phyloP scores from a whole-genome alignment of 1,284 basidiomycete genomes.

The Cystobasidium slooffiae region DNA sequence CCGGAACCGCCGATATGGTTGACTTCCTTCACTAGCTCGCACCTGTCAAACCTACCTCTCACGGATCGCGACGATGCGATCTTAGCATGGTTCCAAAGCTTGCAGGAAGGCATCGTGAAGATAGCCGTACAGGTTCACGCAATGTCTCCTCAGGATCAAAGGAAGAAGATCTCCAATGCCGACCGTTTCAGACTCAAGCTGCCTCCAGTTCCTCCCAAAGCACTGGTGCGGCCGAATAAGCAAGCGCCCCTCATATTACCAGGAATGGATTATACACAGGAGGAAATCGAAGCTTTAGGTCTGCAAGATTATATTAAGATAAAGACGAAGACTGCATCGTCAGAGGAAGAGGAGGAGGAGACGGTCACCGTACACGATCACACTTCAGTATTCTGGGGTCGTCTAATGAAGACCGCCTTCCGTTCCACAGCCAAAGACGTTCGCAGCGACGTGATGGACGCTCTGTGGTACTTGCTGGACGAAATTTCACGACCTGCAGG shows the following conservation, averaged over 20 bases:
- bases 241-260: slow-evolving; percentile 25
- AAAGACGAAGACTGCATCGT: slow-evolving; percentile 2
- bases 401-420: slow-evolving; percentile 7
- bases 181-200: slow-evolving; percentile 33
- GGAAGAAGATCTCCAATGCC: slow-evolving; percentile 36
- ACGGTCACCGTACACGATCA: slow-evolving; percentile 6
- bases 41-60: slow-evolving; percentile 14
- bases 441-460: slow-evolving; percentile 19
- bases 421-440: background rate
- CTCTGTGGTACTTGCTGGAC: slow-evolving; percentile 28
- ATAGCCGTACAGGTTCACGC: background rate
- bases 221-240: slow-evolving; percentile 27
- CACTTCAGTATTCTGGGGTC: slow-evolving; percentile 7
- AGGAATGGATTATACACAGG: slow-evolving; percentile 31
- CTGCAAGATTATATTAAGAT: slow-evolving; percentile 21
- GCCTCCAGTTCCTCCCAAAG: slow-evolving; percentile 34
- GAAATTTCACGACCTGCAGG: background rate
- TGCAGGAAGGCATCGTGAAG: slow-evolving; percentile 11
- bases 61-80: slow-evolving; percentile 25
- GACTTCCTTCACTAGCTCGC: background rate
- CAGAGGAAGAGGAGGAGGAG: slow-evolving; percentile 12
- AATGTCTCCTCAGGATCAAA: slow-evolving; percentile 1
- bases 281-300: slow-evolving; percentile 36
- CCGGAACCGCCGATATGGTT: slow-evolving; percentile 35
- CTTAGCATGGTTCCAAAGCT: slow-evolving; percentile 21